phyloP scores from a whole-genome alignment of 768 basidiomycete species.

The Lentinus brumalis region DNA sequence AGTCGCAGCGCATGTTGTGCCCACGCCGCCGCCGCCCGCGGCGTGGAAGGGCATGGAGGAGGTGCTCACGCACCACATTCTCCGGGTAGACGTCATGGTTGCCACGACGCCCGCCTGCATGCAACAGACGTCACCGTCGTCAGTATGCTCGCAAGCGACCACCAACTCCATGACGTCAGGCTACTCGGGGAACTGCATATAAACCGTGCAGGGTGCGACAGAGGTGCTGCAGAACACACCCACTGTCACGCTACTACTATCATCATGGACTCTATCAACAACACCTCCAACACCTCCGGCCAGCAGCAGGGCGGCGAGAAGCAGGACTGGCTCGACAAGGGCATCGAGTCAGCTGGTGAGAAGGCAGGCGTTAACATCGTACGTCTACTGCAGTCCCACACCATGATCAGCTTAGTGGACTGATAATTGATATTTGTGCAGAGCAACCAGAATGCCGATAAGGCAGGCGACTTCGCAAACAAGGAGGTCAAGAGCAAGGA shows the following conservation, averaged over 20 bases:
- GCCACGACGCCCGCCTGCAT: neutral
- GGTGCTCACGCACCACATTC: too few relatives aligned
- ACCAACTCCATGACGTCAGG: neutral
- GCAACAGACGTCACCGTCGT: neutral
- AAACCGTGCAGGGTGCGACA: neutral
- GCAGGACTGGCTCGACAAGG: slow-evolving; percentile 34
- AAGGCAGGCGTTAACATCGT: slow-evolving; percentile 29
- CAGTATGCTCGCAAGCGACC: too few relatives aligned
- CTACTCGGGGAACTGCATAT: neutral
- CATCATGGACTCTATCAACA: slow-evolving; percentile 8
- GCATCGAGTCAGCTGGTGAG: slow-evolving; percentile 23
- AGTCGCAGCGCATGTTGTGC: too few relatives aligned
- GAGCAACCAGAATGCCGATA: slow-evolving; percentile 30
- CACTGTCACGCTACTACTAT: neutral
- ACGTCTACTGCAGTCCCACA: neutral
- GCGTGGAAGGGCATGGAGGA: too few relatives aligned
- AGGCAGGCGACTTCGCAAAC: slow-evolving; percentile 30
- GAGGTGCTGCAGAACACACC: neutral
- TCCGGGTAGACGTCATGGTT: slow-evolving; percentile 3
- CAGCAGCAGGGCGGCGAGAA: slow-evolving; percentile 20
- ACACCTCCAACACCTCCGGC: slow-evolving; percentile 6
- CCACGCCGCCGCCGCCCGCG: too few relatives aligned
- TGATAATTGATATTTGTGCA: neutral
- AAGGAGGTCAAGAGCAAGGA: slow-evolving; percentile 28
- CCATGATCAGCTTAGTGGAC: too few relatives aligned